These are phyloP conservation scores for Yamagishiella unicocca DNA, from an alignment of 139 green algal species.

Conservation along the genomic window DNA sequence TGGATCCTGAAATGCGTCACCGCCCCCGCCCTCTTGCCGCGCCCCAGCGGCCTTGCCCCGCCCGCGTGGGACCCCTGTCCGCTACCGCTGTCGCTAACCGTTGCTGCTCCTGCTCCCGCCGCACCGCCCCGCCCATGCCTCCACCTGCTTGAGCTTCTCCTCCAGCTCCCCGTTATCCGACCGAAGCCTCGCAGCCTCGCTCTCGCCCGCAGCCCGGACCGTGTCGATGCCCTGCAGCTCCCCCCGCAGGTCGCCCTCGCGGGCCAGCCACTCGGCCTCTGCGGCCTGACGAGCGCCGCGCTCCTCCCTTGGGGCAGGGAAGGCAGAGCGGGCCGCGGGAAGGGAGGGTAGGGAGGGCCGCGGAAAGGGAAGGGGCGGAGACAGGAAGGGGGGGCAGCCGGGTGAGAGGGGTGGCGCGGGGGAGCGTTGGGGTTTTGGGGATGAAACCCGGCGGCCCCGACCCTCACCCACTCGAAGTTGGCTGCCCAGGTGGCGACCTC, in stretches of 20 bases:
- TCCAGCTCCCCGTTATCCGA: slow-evolving; percentile 33
- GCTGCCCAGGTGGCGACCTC: no score
- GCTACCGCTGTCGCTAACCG: no score
- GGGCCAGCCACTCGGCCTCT: background rate
- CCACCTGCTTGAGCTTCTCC: slow-evolving; percentile 10
- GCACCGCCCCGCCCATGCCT: background rate
- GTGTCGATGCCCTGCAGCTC: background rate
- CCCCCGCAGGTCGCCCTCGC: slow-evolving; percentile 17
- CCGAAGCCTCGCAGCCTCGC: slow-evolving; percentile 12
- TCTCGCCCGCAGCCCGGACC: slow-evolving; percentile 5
- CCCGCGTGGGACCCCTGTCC: no score
- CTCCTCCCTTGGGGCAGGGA: background rate
- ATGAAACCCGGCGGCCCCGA: no score
- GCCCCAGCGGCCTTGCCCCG: no score
- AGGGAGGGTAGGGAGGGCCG: background rate
- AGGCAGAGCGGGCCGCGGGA: background rate
- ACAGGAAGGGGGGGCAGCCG: background rate
- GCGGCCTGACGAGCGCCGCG: background rate
- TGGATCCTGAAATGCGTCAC: no score
- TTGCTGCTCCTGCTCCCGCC: no score
- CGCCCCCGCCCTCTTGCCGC: no score
- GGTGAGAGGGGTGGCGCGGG: background rate
- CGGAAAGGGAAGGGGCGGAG: background rate
- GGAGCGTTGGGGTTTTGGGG: no score
- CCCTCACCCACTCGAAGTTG: no score